Conservation (phyloP, 805 yeast genomes). For the Saccharomycopsis amapae region DNA sequence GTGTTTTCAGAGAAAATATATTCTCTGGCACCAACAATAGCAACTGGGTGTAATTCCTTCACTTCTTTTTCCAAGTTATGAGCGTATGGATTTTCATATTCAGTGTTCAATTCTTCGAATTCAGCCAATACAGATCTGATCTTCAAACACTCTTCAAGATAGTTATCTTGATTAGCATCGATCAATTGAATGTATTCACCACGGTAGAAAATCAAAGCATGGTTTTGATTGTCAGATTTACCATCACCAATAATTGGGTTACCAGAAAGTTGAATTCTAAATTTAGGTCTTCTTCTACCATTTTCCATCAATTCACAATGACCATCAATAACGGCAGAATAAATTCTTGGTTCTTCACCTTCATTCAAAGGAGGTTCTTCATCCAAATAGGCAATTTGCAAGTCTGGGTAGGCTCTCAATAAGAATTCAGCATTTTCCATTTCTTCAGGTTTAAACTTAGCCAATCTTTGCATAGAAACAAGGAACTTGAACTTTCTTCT, state of each 20-base stretch:
- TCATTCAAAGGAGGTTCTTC: slow-evolving; percentile 31
- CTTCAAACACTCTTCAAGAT: slow-evolving; percentile 88
- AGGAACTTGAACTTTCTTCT: slow-evolving; percentile 72
- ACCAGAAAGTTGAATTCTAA: slow-evolving; percentile 74
- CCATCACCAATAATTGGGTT: slow-evolving; percentile 96
- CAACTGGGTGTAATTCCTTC: slow-evolving; percentile 50
- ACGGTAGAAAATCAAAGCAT: slow-evolving; percentile 75
- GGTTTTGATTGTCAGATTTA: slow-evolving; percentile 91
- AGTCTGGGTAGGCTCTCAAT: slow-evolving; percentile 65
- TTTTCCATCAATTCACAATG: slow-evolving; percentile 49
- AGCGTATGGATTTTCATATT: slow-evolving; percentile 44
- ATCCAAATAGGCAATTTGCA: slow-evolving; percentile 49
- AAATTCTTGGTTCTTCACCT: slow-evolving; percentile 32
- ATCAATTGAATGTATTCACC: slow-evolving; percentile 94
- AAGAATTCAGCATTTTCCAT: slow-evolving; percentile 58
- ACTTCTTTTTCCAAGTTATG: slow-evolving; percentile 47
- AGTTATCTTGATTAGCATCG: slow-evolving; percentile 96
- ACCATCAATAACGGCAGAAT: slow-evolving; percentile 65
- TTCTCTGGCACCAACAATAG: slow-evolving; percentile 92
- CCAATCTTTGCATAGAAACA: slow-evolving; percentile 82
- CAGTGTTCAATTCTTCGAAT: slow-evolving; percentile 70
- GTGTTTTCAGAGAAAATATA: slow-evolving; percentile 89
- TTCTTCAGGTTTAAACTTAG: slow-evolving; percentile 59
- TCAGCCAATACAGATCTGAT: slow-evolving; percentile 83
- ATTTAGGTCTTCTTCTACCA: slow-evolving; percentile 53